Evolutionary conservation across 2,329 filamentous ascomycete genomes (phyloP), one percentile per base, ranked within the genome.

Genomic region (Xylariaceae sp.): DNA sequence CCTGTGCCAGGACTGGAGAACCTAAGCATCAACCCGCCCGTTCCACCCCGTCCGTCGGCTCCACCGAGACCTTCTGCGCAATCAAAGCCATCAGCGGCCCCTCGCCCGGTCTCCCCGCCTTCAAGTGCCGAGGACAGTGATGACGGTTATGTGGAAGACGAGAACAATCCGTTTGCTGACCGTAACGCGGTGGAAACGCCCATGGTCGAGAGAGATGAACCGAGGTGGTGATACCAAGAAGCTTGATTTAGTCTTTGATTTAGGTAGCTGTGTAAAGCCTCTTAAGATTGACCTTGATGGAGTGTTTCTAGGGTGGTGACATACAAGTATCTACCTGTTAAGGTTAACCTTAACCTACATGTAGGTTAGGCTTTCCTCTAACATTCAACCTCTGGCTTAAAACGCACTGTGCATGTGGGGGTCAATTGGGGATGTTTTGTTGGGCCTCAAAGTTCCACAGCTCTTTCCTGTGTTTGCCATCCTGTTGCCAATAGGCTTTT

Each of bases 91-190:
- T 67, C 67, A 21, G 67, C 72, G 43, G 67, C 70, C 26, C 65
- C 69, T 9, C 65, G 70, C 40, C 71, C 69, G 3, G 62, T 55
- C 24, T 63, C 59, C 46, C 64, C 50, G 14, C 54, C 62, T n/a
- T 64, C 65, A 43, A 65, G 74, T n/a, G 73, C 71, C 12, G 76
- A 80, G 9, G 71, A 71, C 33, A 73, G 78, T 43, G 65, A 67
- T 4, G 39, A 72, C n/a, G 76, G 56, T 12, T 66, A 70, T 13
- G 76, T 76, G 3, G 81, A 85, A n/a, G 83, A 88, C 30, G 84
- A 88, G n/a, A 76, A 92, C 47, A 78, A 94, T 56, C 88, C 88
- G 0, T 95, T 95, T 60, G 86, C 85, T 3, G 88, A 95, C 59
- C 76, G 76, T 29, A 89, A 94, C 57, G 85, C 80, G 4, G 72